Evolutionary conservation across 139 green algal species (phyloP), one percentile per base, ranked within the genome.

Genomic region (Coccomyxa sp.): DNA sequence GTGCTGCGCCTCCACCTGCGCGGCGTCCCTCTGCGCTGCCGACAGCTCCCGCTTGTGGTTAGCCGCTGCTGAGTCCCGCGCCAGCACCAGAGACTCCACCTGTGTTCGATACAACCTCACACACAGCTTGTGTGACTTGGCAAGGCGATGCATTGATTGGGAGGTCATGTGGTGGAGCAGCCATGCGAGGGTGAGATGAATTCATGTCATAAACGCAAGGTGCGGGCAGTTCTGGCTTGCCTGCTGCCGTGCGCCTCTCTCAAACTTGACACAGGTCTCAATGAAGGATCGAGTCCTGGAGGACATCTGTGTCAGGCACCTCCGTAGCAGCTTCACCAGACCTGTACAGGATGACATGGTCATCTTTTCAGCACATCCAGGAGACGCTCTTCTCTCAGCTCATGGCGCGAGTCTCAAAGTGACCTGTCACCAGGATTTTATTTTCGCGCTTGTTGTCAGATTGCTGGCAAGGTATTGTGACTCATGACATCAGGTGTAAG

Each of bases 291-390:
- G 82, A 5, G 84, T 72, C 1, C 87, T 82, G 9, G 44, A 54
- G 35, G 86, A 87, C 69, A 92, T 78, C 81, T 95, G 88, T 24
- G 86, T 86, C 70, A 95, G 69, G 55, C 83, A 88, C 8, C 87
- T 82, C 39, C 92, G 80, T 79, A 95, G 76, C 44, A 91, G 81
- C 88, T 95, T 95, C 7, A 96, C 91, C 10, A 96, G 83, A 0
- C 78, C 90, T 94, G 82, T 50, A 87, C 1, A 24, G n/a, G n/a
- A n/a, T n/a, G n/a, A n/a, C 29, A 71, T 54, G 3, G 18, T 31
- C 5, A 64, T 64, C 5, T 64, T 64, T 31, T 5, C 50, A 64
- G 22, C 50, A 31, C 50, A 31, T n/a, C n/a, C n/a, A n/a, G n/a
- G n/a, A n/a, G n/a, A n/a, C n/a, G n/a, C n/a, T n/a, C n/a, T n/a